Conservation (phyloP, 495 filamentous ascomycete genomes). For the Opeltia flavorubescens region DNA sequence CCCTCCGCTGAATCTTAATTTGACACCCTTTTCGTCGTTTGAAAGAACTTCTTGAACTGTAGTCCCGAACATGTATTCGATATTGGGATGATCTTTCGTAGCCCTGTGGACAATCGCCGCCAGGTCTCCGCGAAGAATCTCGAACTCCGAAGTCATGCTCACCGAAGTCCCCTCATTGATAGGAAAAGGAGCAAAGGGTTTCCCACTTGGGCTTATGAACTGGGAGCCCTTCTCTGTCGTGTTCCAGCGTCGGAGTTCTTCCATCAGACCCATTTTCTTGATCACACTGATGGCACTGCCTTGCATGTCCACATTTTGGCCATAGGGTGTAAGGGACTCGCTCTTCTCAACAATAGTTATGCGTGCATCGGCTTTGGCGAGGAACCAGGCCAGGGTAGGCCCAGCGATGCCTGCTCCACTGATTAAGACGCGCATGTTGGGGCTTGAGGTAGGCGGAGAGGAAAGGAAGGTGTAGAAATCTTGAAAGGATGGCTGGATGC, state of each 20-base stretch:
- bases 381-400: conserved; percentile 36
- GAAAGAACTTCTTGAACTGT: neutral
- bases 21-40: no score
- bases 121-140: conserved; percentile 41
- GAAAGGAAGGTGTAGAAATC: no score
- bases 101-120: conserved; percentile 30
- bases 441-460: no score
- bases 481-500: no score
- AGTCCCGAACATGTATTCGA: conserved; percentile 32
- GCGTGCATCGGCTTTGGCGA: conserved; percentile 31
- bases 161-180: conserved; percentile 23
- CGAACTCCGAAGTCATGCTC: conserved; percentile 36
- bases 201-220: conserved; percentile 26
- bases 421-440: conserved; percentile 16
- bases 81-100: conserved; percentile 25
- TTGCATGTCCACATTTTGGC: conserved; percentile 41
- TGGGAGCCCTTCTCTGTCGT: conserved; percentile 30
- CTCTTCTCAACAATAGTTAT: conserved; percentile 41
- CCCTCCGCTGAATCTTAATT: neutral
- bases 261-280: conserved; percentile 36
- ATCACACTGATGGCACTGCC: conserved; percentile 33
- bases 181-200: conserved; percentile 6
- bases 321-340: conserved; percentile 26
- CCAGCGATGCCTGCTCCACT: conserved; percentile 29
- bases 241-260: conserved; percentile 23